A percentile compares a stretch with the other conserved stretches of the same genome.
These are phyloP conservation scores for Hypoxylon sp. DNA, from an alignment of 2,329 filamentous ascomycete species.

Conservation along the genomic window DNA sequence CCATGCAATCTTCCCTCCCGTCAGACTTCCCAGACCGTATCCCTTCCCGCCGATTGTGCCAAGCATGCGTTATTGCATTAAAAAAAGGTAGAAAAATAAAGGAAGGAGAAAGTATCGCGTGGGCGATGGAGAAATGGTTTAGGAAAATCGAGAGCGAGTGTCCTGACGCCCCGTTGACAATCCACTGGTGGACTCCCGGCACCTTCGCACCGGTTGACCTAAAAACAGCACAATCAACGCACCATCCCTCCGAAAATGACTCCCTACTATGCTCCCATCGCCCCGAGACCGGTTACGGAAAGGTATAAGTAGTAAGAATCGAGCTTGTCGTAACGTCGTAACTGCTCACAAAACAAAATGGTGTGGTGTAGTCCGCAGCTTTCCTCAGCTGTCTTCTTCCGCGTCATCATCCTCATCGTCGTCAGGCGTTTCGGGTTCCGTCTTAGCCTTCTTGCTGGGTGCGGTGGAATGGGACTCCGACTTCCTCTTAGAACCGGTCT, in stretches of 20 bases:
- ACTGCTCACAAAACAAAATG: conserved; percentile 51
- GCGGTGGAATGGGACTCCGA: conserved; percentile 64
- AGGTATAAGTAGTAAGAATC: conserved; percentile 51
- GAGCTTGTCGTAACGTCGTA: conserved; percentile 54
- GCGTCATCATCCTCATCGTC: conserved; percentile 61
- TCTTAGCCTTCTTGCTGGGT: conserved; percentile 67
- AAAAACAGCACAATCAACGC: conserved; percentile 47
- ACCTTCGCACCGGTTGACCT: conserved; percentile 41
- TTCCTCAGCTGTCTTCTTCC: conserved; percentile 58
- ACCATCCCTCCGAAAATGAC: conserved; percentile 48
- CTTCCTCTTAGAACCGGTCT: conserved; percentile 70
- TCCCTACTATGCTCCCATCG: conserved; percentile 50
- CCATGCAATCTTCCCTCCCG: conserved; percentile 52
- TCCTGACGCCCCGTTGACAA: conserved; percentile 52
- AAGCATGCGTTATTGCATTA: conserved; percentile 48
- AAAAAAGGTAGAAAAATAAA: conserved; percentile 31
- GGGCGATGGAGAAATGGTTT: conserved; percentile 53
- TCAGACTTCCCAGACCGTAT: conserved; percentile 39
- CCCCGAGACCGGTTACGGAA: conserved; percentile 48
- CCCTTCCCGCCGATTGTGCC: conserved; percentile 44
- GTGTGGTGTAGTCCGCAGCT: conserved; percentile 33
- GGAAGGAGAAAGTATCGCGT: conserved; percentile 51
- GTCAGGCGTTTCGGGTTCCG: conserved; percentile 58
- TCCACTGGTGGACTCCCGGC: conserved; percentile 43
- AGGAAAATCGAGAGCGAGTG: conserved; percentile 54